A percentile compares a stretch with the other conserved stretches of the same genome.
phyloP scores from a whole-genome alignment of 1,139 yeast species.

The Pneumocystis carinii region DNA sequence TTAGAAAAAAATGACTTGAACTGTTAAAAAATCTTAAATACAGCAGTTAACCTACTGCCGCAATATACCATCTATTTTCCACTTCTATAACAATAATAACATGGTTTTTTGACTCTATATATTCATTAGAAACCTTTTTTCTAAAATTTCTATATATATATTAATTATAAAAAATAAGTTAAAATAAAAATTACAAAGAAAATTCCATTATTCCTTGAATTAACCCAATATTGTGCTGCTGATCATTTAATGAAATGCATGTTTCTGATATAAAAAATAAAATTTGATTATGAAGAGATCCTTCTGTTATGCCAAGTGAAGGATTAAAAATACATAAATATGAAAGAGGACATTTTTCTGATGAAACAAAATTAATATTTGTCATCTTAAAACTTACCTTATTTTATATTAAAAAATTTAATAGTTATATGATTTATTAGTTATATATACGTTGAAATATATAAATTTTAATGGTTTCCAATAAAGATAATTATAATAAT shows the following conservation, averaged over 20 bases:
- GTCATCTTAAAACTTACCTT: neutral
- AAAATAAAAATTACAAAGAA: conserved; percentile 11
- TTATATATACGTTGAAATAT: too few relatives aligned
- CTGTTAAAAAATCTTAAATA: neutral
- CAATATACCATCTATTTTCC: neutral
- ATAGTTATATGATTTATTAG: too few relatives aligned
- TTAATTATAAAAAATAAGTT: neutral
- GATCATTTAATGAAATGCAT: conserved; percentile 14
- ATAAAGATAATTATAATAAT: neutral
- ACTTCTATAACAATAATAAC: neutral
- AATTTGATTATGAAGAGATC: conserved; percentile 16
- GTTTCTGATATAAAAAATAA: conserved; percentile 16
- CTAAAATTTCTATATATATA: neutral
- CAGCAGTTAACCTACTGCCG: neutral
- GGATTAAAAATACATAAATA: conserved; percentile 18
- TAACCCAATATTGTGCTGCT: conserved; percentile 16
- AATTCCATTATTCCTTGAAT: conserved; percentile 17
- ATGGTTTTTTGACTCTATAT: neutral
- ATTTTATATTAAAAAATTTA: too few relatives aligned
- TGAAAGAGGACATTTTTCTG: conserved; percentile 11
- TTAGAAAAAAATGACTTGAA: neutral
- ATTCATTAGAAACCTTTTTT: neutral
- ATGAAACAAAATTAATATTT: neutral
- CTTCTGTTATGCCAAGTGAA: conserved; percentile 15
- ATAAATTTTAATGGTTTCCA: too few relatives aligned